These are phyloP conservation scores for Linanthus parryae DNA, from an alignment of 148 eudicot species.

Conservation along the genomic window DNA sequence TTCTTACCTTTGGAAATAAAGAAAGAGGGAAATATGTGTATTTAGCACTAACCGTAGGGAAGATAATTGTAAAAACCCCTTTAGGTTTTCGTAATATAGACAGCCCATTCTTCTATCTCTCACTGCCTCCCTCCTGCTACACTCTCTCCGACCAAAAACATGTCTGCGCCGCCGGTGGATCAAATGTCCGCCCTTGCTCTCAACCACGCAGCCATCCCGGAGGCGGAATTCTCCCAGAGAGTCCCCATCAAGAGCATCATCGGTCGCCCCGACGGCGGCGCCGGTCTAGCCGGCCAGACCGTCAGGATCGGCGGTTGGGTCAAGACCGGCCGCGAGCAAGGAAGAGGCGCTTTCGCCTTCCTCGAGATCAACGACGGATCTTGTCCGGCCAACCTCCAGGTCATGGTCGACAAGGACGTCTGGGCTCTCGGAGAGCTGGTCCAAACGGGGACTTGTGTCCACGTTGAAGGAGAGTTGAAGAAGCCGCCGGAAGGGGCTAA, in stretches of 20 bases:
- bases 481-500: slow-evolving; percentile 9
- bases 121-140: not conserved
- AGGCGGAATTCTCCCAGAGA: slow-evolving; percentile 54
- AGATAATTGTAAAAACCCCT: too few species aligned
- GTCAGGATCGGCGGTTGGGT: slow-evolving; percentile 86
- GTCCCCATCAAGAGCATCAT: slow-evolving; percentile 52
- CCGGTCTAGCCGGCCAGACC: slow-evolving; percentile 50
- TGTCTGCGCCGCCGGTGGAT: slow-evolving; percentile 11
- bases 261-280: slow-evolving; percentile 50
- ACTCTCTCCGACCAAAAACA: not conserved
- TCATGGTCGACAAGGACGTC: slow-evolving; percentile 41
- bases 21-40: too few species aligned
- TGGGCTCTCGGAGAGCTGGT: slow-evolving; percentile 6
- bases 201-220: not conserved
- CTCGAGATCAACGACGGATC: slow-evolving; percentile 84
- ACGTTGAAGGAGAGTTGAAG: slow-evolving; percentile 1
- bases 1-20: too few species aligned
- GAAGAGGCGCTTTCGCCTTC: slow-evolving; percentile 69
- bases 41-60: too few species aligned
- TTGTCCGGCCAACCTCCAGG: slow-evolving; percentile 66
- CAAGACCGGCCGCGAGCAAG: slow-evolving; percentile 78
- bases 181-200: slow-evolving; percentile 6
- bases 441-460: slow-evolving; percentile 7
- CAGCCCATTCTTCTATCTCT: too few species aligned
- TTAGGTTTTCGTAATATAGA: too few species aligned